Percentiles rank a stretch among this genome's conserved stretches.
These are phyloP conservation scores for Puccinia coronata DNA, from an alignment of 1,284 basidiomycete genomes.

Conservation along the genomic window DNA sequence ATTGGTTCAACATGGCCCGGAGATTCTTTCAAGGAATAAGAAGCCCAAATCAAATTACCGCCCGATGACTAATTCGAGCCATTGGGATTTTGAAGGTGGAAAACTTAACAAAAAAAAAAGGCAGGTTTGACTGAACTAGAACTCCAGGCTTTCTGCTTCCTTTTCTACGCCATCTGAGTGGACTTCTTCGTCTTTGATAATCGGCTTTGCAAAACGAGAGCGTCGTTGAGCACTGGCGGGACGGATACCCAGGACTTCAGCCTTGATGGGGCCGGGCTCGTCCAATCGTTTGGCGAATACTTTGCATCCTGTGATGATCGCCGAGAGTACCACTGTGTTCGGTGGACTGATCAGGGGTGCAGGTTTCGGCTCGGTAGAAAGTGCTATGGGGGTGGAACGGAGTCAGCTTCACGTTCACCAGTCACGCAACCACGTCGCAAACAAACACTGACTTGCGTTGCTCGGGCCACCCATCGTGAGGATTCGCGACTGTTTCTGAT, in stretches of 20 bases:
- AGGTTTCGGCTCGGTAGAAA: conserved; percentile 34
- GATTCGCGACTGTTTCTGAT: neutral
- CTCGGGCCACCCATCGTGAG: too few relatives aligned
- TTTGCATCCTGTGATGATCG: conserved; percentile 82
- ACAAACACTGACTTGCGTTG: too few relatives aligned
- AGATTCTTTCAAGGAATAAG: neutral
- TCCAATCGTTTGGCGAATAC: conserved; percentile 82
- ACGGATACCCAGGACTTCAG: conserved; percentile 88
- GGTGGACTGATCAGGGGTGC: conserved; percentile 55
- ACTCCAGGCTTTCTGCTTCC: conserved; percentile 47
- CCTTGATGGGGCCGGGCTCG: conserved; percentile 79
- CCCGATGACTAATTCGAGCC: neutral
- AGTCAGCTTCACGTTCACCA: neutral
- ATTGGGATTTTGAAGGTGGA: neutral
- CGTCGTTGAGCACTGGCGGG: conserved; percentile 62
- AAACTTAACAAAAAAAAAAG: neutral
- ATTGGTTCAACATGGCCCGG: conserved; percentile 4
- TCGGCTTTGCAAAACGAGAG: conserved; percentile 58
- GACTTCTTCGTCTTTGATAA: conserved; percentile 62
- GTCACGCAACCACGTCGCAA: too few relatives aligned
- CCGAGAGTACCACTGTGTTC: conserved; percentile 53
- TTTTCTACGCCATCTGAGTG: conserved; percentile 60
- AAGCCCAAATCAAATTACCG: neutral
- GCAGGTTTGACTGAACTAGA: conserved; percentile 31
- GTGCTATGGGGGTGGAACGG: neutral